Conservation (phyloP, 108 stramenopile species). For the Discostella pseudostelligera region DNA sequence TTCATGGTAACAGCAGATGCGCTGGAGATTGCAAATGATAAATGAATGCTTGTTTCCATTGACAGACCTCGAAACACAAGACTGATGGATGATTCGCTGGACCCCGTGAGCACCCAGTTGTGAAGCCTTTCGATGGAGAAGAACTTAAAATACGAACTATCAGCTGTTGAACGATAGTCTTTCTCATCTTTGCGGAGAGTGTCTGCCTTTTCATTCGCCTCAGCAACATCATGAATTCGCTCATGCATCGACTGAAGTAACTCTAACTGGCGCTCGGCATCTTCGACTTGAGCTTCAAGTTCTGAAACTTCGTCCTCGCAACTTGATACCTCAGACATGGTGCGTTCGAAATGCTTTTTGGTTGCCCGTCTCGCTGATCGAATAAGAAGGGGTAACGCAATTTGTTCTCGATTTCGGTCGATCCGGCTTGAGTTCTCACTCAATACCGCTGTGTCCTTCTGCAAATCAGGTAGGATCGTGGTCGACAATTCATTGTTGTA, state of each 20-base stretch:
- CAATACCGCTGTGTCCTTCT: constrained; percentile 9
- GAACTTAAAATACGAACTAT: constrained; percentile 44
- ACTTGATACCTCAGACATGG: constrained; percentile 23
- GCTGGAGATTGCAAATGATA: constrained; percentile 36
- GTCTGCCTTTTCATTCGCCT: constrained; percentile 23
- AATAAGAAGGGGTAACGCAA: constrained; percentile 28
- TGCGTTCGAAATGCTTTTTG: constrained; percentile 35
- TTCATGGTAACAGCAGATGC: constrained; percentile 17
- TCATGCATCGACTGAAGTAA: constrained; percentile 10
- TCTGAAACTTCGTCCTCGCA: constrained; percentile 40
- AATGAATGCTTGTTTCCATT: constrained; percentile 27
- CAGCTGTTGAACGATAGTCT: constrained; percentile 23
- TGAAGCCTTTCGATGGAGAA: constrained; percentile 53
- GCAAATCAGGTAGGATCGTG: constrained; percentile 12
- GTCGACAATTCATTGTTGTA: constrained; percentile 32
- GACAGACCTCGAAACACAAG: constrained; percentile 35
- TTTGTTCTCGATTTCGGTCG: constrained; percentile 24
- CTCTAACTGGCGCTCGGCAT: constrained; percentile 27
- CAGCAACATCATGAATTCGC: constrained; percentile 8
- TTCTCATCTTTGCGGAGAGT: constrained; percentile 8
- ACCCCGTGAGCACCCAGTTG: constrained; percentile 44
- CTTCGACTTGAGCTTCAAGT: constrained; percentile 35
- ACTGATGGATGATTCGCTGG: constrained; percentile 27
- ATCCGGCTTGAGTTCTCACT: constrained; percentile 27
- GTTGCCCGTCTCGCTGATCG: constrained; percentile 35